These are phyloP conservation scores for Neostapfia colusana DNA, from an alignment of 176 grass and related monocot genomes.

Conservation along the genomic window DNA sequence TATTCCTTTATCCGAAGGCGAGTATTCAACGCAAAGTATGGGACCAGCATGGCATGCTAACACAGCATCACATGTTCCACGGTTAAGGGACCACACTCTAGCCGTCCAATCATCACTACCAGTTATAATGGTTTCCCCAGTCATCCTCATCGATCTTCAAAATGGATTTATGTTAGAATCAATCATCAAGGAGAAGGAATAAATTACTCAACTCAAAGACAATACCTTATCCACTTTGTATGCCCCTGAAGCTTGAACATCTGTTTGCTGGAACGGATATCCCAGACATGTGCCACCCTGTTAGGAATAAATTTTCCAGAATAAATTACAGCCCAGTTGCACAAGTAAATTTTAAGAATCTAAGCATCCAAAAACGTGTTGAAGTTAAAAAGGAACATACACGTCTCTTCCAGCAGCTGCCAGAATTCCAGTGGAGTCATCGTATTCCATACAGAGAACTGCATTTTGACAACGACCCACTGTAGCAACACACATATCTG, in stretches of 20 bases:
- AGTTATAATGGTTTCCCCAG: constrained; percentile 84
- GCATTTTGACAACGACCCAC: constrained; percentile 90
- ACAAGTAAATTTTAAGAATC: constrained; percentile 29
- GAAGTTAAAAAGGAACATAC: constrained; percentile 53
- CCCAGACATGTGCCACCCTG: constrained; percentile 94
- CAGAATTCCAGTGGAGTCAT: constrained; percentile 88
- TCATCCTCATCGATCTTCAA: constrained; percentile 89
- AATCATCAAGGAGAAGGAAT: neutral
- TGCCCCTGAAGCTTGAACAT: constrained; percentile 98
- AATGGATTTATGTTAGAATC: constrained; percentile 30
- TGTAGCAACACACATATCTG: constrained; percentile 96
- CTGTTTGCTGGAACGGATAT: constrained; percentile 86
- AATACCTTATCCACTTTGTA: constrained; percentile 97
- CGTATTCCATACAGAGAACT: constrained; percentile 97
- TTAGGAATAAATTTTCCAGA: constrained; percentile 30
- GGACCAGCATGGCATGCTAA: constrained; percentile 97
- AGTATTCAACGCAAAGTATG: constrained; percentile 85
- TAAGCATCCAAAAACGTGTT: constrained; percentile 34
- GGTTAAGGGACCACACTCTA: constrained; percentile 88
- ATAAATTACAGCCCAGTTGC: constrained; percentile 28
- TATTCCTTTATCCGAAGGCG: constrained; percentile 95
- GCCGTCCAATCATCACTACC: constrained; percentile 99
- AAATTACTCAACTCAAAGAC: neutral
- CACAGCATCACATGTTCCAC: constrained; percentile 87
- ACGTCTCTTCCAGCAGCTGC: constrained; percentile 92